Evolutionary conservation across 441 rosid species (phyloP).

Genomic region (Metrosideros polymorpha): DNA sequence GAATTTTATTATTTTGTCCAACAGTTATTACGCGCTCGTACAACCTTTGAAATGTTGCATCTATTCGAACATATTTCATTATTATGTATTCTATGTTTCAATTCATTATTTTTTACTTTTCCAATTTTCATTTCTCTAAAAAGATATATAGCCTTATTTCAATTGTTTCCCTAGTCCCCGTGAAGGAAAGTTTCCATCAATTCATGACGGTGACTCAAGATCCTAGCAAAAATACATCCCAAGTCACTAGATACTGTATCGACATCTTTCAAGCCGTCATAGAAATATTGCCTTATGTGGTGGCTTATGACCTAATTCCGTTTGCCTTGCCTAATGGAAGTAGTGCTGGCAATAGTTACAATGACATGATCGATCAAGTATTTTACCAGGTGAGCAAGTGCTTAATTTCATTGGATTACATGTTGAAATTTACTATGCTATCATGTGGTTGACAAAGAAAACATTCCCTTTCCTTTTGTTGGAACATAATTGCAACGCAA

Average conservation of each 20-base stretch:
- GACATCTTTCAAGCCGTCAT: not conserved
- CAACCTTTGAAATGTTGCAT: too few relatives aligned
- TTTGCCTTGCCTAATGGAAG: not conserved
- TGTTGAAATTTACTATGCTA: not conserved
- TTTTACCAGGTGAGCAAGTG: slow-evolving; percentile 23
- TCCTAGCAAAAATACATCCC: not conserved
- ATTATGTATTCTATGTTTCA: too few relatives aligned
- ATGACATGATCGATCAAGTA: slow-evolving; percentile 38
- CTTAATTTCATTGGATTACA: not conserved
- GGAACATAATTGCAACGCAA: slow-evolving; percentile 35
- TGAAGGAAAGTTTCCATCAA: not conserved
- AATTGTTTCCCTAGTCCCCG: not conserved
- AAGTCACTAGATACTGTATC: not conserved
- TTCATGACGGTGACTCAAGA: not conserved
- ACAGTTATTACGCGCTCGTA: too few relatives aligned
- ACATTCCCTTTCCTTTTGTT: too few relatives aligned
- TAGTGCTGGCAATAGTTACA: slow-evolving; percentile 21
- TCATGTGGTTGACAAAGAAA: not conserved
- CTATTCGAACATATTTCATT: too few relatives aligned
- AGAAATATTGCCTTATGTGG: not conserved
- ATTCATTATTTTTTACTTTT: too few relatives aligned
- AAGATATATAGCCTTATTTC: too few relatives aligned
- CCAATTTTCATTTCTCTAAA: too few relatives aligned
- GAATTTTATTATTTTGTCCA: too few relatives aligned
- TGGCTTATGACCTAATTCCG: not conserved